Conservation (phyloP, 306 rosid genomes). For the Quercus wislizeni region DNA sequence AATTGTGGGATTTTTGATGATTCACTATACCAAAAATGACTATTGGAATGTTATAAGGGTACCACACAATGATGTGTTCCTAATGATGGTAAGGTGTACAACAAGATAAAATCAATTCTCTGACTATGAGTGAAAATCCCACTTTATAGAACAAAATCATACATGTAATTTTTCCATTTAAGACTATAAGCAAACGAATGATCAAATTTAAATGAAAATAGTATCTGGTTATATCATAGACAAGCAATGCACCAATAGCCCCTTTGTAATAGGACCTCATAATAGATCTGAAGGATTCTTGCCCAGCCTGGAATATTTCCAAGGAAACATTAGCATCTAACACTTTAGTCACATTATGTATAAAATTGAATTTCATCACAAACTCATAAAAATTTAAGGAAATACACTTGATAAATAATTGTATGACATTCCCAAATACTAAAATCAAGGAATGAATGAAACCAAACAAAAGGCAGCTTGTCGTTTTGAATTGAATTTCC, state of each 20-base stretch:
- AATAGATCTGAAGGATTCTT: too few species aligned
- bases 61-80: not conserved
- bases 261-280: too few species aligned
- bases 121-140: not conserved
- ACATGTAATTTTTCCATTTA: not conserved
- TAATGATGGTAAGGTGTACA: not conserved
- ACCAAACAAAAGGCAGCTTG: too few species aligned
- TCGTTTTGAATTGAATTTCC: not conserved
- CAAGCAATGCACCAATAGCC: too few species aligned
- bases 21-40: not conserved
- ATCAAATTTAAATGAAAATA: not conserved
- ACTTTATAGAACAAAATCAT: not conserved
- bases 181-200: not conserved
- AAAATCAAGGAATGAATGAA: too few species aligned
- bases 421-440: slow-evolving; percentile 60
- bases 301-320: too few species aligned
- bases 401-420: not conserved
- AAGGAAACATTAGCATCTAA: too few species aligned
- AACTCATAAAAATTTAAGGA: too few species aligned
- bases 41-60: not conserved
- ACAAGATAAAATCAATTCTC: not conserved
- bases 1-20: not conserved
- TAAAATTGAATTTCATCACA: too few species aligned
- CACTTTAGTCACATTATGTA: too few species aligned
- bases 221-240: slow-evolving; percentile 82